phyloP scores from a whole-genome alignment of 139 green algal genomes.

The Raphidocelis subcapitata region DNA sequence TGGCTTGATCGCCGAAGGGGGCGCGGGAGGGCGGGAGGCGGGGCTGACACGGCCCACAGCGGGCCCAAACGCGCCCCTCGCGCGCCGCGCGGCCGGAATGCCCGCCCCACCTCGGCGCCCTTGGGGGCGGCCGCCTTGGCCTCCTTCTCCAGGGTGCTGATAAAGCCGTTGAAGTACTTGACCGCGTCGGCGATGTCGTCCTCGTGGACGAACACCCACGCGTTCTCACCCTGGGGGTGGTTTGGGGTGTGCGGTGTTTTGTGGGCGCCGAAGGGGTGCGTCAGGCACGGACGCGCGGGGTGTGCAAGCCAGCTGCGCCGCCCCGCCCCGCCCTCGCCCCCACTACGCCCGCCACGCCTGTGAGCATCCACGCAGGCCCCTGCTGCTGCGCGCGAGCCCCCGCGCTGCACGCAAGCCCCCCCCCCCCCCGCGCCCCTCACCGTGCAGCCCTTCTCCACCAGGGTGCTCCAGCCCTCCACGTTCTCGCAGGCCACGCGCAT shows the following conservation, averaged over 20 bases:
- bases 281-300: too few relatives aligned
- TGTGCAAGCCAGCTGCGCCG: too few relatives aligned
- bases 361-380: background rate
- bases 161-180: slow-evolving; percentile 24
- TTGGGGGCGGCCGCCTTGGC: slow-evolving; percentile 57
- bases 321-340: too few relatives aligned
- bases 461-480: slow-evolving; percentile 56
- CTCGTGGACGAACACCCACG: slow-evolving; percentile 88
- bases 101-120: slow-evolving; percentile 28
- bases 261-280: too few relatives aligned
- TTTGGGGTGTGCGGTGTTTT: too few relatives aligned
- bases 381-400: background rate
- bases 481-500: slow-evolving; percentile 70
- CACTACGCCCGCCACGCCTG: too few relatives aligned
- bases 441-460: slow-evolving; percentile 45
- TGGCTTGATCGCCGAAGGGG: too few relatives aligned
- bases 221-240: slow-evolving; percentile 85
- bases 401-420: background rate
- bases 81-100: too few relatives aligned
- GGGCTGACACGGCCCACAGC: too few relatives aligned
- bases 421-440: slow-evolving; percentile 16
- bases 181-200: slow-evolving; percentile 60
- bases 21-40: too few relatives aligned
- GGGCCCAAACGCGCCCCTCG: background rate
- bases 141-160: slow-evolving; percentile 20